These are phyloP conservation scores for Aspergillus spinulosporus DNA, from an alignment of 2,329 filamentous ascomycete species.

Conservation along the genomic window DNA sequence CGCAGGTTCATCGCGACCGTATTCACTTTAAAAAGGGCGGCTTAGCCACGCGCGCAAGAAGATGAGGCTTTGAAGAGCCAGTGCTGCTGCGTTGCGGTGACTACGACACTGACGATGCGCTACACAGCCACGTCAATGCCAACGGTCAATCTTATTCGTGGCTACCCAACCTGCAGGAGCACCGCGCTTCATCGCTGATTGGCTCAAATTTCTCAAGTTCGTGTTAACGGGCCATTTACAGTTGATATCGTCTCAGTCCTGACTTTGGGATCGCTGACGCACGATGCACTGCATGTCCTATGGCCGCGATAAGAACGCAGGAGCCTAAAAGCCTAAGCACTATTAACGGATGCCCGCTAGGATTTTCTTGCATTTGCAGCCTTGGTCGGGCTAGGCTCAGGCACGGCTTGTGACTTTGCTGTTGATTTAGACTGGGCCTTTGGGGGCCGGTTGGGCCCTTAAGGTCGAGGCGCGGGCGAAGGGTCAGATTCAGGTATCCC, in stretches of 20 bases:
- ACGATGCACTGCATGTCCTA: background rate
- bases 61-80: background rate
- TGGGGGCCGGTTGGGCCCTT: background rate
- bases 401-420: background rate
- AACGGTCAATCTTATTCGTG: background rate
- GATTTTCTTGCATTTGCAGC: background rate
- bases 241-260: background rate
- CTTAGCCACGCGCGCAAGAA: background rate
- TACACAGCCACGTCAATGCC: slow-evolving; percentile 9
- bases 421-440: background rate
- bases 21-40: background rate
- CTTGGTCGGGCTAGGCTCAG: background rate
- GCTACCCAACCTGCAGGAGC: background rate
- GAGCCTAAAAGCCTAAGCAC: background rate
- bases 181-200: background rate
- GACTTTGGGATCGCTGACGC: background rate
- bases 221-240: background rate
- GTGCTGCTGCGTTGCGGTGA: background rate
- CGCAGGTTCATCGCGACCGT: background rate
- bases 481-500: background rate
- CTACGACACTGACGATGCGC: background rate
- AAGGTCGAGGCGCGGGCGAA: no score
- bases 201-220: background rate
- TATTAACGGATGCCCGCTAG: background rate
- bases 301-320: background rate